Conservation (phyloP, 2,329 filamentous ascomycete species). For the Fusarium globosum region DNA sequence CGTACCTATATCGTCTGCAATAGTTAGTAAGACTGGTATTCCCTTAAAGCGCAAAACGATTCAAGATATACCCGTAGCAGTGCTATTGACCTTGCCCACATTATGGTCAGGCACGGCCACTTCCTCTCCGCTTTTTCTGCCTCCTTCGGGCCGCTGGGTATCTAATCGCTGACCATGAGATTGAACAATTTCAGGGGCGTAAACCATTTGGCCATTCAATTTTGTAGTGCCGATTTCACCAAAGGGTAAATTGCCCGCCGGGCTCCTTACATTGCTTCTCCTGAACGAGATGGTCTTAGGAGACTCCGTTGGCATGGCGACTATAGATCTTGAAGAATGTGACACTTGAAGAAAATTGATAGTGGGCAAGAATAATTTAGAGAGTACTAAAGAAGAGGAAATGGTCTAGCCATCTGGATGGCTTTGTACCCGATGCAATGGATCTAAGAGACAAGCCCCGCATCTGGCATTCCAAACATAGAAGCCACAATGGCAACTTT, state of each 20-base stretch:
- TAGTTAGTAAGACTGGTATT: background rate
- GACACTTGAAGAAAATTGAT: too few species aligned
- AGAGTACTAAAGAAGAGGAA: background rate
- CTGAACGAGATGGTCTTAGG: background rate
- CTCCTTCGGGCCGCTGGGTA: background rate
- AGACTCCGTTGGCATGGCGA: background rate
- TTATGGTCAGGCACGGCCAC: fast-evolving
- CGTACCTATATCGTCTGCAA: background rate
- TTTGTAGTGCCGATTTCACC: background rate
- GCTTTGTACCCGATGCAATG: background rate
- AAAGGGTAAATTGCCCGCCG: background rate
- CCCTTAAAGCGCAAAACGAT: background rate
- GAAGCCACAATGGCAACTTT: background rate
- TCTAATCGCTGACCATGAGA: background rate
- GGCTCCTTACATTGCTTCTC: background rate
- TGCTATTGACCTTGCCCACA: background rate
- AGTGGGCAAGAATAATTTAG: fast-evolving
- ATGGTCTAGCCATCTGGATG: background rate
- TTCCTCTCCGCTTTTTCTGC: background rate
- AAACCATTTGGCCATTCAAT: background rate
- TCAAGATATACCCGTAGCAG: background rate
- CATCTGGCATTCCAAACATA: background rate
- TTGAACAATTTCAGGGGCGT: background rate
- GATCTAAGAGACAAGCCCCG: background rate
- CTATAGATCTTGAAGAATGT: background rate